Evolutionary conservation across 768 basidiomycete species (phyloP).

Genomic region (Sistotremastrum niveocremeum): DNA sequence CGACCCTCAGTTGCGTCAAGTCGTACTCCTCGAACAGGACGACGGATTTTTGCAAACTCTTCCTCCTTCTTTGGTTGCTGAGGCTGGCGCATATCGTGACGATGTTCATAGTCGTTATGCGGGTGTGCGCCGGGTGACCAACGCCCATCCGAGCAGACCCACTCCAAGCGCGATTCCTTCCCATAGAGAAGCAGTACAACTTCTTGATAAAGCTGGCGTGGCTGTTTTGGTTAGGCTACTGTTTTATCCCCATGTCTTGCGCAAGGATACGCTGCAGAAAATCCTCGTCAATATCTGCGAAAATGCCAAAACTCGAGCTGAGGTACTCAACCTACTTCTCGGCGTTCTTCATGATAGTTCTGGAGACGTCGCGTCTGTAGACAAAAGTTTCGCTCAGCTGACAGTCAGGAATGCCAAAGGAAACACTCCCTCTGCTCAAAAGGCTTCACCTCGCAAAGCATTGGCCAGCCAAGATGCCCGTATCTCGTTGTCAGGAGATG

Average conservation of each 20-base stretch:
- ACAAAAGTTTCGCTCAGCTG: slow-evolving; percentile 89
- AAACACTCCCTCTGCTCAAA: slow-evolving; percentile 39
- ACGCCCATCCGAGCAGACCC: neutral
- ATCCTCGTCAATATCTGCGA: slow-evolving; percentile 93
- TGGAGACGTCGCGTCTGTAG: slow-evolving; percentile 81
- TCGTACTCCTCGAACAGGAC: slow-evolving; percentile 82
- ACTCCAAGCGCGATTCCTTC: slow-evolving; percentile 34
- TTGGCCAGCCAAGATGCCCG: slow-evolving; percentile 10
- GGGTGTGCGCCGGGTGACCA: slow-evolving; percentile 10
- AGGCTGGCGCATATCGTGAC: slow-evolving; percentile 63
- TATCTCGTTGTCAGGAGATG: slow-evolving; percentile 31
- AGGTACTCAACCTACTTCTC: slow-evolving; percentile 89
- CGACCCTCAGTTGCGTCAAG: slow-evolving; percentile 78
- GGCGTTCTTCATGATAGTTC: slow-evolving; percentile 91
- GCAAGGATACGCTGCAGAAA: slow-evolving; percentile 74
- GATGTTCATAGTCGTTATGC: slow-evolving; percentile 24
- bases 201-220: slow-evolving; percentile 82
- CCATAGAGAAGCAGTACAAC: slow-evolving; percentile 79
- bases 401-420: slow-evolving; percentile 45
- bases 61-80: slow-evolving; percentile 77
- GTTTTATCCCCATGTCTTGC: slow-evolving; percentile 90
- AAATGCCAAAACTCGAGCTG: slow-evolving; percentile 80
- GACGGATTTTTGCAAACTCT: slow-evolving; percentile 72
- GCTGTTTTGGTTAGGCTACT: slow-evolving; percentile 83
- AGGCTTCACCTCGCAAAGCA: slow-evolving; percentile 16